These are phyloP conservation scores for Stephanodiscus minutulus DNA, from an alignment of 108 stramenopile species.

Conservation along the genomic window DNA sequence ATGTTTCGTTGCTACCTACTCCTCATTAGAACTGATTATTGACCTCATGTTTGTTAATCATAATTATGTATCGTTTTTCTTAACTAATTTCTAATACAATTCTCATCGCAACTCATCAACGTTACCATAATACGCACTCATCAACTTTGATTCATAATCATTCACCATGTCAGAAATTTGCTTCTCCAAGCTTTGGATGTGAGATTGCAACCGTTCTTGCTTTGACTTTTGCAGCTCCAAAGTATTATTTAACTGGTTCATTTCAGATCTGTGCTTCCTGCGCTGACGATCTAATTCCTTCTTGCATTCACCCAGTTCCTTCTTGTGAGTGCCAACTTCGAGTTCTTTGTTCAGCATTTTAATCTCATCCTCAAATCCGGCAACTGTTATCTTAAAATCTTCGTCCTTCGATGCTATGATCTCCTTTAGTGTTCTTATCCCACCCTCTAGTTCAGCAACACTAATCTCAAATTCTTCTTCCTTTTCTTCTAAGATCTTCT, in stretches of 20 bases:
- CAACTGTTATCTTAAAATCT: slow-evolving; percentile 8
- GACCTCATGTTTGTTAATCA: too few species aligned
- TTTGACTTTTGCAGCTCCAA: slow-evolving; percentile 47
- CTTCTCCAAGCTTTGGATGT: slow-evolving; percentile 41
- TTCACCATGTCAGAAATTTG: slow-evolving; percentile 44
- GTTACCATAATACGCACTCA: slow-evolving; percentile 32
- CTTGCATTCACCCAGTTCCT: slow-evolving; percentile 27
- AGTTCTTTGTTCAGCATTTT: slow-evolving; percentile 20
- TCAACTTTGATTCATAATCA: slow-evolving; percentile 41
- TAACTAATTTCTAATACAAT: too few species aligned
- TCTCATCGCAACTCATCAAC: not conserved
- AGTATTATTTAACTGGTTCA: slow-evolving; percentile 40
- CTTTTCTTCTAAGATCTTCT: slow-evolving; percentile 14
- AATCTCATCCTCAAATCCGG: slow-evolving; percentile 16
- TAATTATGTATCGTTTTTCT: too few species aligned
- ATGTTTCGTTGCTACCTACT: too few species aligned
- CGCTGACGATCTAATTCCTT: slow-evolving; percentile 34
- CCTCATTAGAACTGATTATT: too few species aligned
- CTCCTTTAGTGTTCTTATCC: slow-evolving; percentile 5
- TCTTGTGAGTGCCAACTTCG: slow-evolving; percentile 4
- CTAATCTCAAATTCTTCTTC: slow-evolving; percentile 14
- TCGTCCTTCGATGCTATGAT: not conserved
- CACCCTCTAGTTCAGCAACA: not conserved
- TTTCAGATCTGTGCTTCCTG: slow-evolving; percentile 38
- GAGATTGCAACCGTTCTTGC: slow-evolving; percentile 37